Base-by-base conservation (phyloP, 2,329 filamentous ascomycete species). In the Fusarium devonianum region DNA sequence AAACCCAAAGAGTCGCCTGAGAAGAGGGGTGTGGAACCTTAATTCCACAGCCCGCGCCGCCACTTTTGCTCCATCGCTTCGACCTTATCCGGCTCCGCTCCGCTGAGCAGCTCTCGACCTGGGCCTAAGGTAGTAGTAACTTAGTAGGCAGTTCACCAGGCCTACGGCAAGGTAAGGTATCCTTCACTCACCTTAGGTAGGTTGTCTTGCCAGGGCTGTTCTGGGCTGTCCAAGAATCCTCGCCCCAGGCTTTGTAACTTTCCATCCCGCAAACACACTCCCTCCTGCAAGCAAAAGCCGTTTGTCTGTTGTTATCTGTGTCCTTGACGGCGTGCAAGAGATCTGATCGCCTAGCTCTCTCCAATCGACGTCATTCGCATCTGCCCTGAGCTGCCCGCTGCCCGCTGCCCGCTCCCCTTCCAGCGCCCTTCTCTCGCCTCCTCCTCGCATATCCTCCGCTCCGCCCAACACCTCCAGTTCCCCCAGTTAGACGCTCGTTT, bases 1-100 rank as follows among this genome's bases (percentile, higher is more conserved):
- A n/a, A n/a, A n/a, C n/a, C n/a, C n/a, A n/a, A n/a, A 13, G 50
- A 56, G 33, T 38, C 29, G 29, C 34, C 39, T 14, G n/a, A 51
- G 33, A 40, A 49, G 49, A 60, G 56, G 58, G 62, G 62, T 53
- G 62, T 65, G 62, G 55, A 65, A 65, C 62, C 62, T 65, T 62
- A 60, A 60, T 54, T 54, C 28, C 41, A 41, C 56, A 52, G 58
- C 58, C 47, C 50, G 52, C 53, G 55, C 59, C 62, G 53, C 57
- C 60, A 65, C 62, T 25, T 46, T 37, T 58, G 44, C 46, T 53
- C 36, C 52, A 39, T 56, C 45, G 41, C 49, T 50, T 59, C 52
- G 46, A 56, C 48, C 58, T 62, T 60, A 60, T 58, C 56, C 50
- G 60, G 60, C 58, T 58, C 47, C 52, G 48, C 58, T 47, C 29